Evolutionary conservation across 2,329 filamentous ascomycete genomes (phyloP).

Genomic region (Fusarium acutatum): DNA sequence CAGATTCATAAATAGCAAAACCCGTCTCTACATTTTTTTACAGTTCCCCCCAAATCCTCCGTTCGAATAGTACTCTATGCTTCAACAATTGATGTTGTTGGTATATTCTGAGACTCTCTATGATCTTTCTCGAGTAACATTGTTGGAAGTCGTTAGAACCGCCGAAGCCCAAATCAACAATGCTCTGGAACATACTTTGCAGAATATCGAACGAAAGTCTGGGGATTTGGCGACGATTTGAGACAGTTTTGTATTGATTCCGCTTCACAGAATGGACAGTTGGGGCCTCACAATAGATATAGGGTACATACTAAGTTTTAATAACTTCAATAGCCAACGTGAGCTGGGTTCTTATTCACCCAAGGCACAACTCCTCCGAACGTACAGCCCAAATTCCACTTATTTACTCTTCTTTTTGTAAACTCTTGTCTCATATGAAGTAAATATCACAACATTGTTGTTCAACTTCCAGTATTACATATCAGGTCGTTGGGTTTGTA

Average conservation of each 20-base stretch:
- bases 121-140: neutral
- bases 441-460: neutral
- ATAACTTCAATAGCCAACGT: neutral
- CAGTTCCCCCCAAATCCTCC: neutral
- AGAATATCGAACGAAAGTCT: neutral
- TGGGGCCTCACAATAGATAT: neutral
- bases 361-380: neutral
- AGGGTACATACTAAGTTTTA: neutral
- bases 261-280: neutral
- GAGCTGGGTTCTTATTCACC: neutral
- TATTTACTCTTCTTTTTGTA: fast-evolving
- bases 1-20: neutral
- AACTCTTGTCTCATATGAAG: neutral
- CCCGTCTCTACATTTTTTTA: neutral
- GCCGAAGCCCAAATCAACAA: no score
- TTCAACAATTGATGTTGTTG: neutral
- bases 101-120: neutral
- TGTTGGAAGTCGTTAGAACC: neutral
- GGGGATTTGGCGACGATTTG: no score
- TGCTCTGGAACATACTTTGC: neutral
- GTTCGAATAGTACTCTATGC: no score
- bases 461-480: neutral
- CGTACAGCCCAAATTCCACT: neutral
- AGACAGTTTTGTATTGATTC: neutral
- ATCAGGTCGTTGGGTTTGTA: neutral